A percentile compares a stretch with the other conserved stretches of the same genome.
Conservation (phyloP, 1,284 basidiomycete species). For the Acaromyces ingoldii region DNA sequence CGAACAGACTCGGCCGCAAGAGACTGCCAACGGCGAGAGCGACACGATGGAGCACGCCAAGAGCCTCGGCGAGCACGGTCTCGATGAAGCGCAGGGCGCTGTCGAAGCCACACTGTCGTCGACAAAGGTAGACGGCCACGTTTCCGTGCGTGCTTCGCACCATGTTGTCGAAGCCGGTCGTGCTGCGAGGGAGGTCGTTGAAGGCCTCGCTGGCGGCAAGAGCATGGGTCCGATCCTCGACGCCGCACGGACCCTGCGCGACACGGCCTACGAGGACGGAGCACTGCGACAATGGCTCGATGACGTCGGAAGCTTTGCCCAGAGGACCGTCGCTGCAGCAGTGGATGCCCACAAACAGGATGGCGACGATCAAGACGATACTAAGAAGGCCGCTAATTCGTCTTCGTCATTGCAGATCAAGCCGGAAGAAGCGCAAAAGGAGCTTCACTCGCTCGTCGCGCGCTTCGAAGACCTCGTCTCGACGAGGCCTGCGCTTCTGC, state of each 20-base stretch:
- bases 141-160: not conserved
- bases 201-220: constrained; percentile 11
- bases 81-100: not conserved
- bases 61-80: not conserved
- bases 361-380: not conserved
- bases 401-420: not conserved
- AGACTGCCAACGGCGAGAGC: not conserved
- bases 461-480: not conserved
- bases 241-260: not conserved
- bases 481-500: not conserved
- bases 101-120: not conserved
- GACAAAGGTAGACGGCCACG: not conserved
- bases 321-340: too few relatives aligned
- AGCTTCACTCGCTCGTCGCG: not conserved
- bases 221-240: constrained; percentile 4
- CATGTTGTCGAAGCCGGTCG: not conserved
- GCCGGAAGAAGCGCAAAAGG: not conserved
- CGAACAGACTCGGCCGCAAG: too few relatives aligned
- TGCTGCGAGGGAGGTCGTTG: constrained; percentile 8
- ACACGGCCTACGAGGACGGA: not conserved
- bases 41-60: not conserved
- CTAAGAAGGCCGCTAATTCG: too few relatives aligned
- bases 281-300: not conserved
- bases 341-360: not conserved
- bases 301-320: not conserved